Evolutionary conservation across 1,284 basidiomycete species (phyloP).

Genomic region (Tilletia caries): DNA sequence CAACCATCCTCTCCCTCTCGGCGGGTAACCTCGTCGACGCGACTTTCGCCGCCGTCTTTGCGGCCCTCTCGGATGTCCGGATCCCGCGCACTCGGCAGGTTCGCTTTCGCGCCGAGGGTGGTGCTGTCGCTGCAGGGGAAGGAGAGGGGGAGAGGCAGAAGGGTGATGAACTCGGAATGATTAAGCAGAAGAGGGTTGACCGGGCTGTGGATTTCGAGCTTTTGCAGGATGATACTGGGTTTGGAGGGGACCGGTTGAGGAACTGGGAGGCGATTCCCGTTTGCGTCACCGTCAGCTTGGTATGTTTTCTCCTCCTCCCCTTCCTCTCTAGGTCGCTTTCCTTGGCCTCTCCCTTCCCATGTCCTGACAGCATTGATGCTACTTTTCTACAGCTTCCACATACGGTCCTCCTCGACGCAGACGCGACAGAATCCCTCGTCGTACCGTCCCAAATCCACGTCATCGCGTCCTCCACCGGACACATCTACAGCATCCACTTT

Average conservation of each 20-base stretch:
- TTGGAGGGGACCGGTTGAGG: constrained; percentile 27
- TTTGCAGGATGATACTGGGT: constrained; percentile 30
- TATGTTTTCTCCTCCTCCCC: neutral
- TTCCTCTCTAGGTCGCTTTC: neutral
- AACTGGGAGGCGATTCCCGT: constrained; percentile 40
- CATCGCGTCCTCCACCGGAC: constrained; percentile 3
- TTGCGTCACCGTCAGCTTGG: constrained; percentile 42
- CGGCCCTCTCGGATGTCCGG: constrained; percentile 40
- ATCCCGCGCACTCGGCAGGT: constrained; percentile 40
- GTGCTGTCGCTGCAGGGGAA: neutral
- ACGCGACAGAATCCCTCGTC: constrained; percentile 11
- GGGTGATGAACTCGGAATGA: constrained; percentile 24
- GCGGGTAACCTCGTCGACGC: constrained; percentile 48
- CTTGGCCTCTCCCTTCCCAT: neutral
- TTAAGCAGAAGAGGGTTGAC: constrained; percentile 33
- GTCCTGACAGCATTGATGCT: neutral
- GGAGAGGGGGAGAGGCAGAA: constrained; percentile 3
- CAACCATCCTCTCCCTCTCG: constrained; percentile 38
- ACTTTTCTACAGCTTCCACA: neutral
- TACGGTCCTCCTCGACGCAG: neutral
- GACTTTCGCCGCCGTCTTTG: constrained; percentile 39
- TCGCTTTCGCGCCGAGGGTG: constrained; percentile 34
- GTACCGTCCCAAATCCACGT: constrained; percentile 12
- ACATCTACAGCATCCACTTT: constrained; percentile 6
- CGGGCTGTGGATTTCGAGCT: constrained; percentile 42